Conservation (phyloP, 352 stramenopile species). For the Globisporangium camurandrum region DNA sequence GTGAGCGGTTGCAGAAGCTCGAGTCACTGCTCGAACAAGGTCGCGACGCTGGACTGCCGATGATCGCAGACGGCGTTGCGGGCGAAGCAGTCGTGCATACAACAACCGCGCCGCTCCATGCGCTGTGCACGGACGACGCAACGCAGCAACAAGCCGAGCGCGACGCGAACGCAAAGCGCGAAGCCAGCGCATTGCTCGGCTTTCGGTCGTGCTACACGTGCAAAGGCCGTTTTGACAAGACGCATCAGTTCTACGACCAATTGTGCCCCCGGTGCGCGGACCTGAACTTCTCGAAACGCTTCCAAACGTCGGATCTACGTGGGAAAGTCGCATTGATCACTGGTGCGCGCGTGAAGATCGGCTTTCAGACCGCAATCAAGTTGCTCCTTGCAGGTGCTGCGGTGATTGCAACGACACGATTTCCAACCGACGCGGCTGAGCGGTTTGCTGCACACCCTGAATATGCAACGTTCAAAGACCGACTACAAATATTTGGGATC, state of each 20-base stretch:
- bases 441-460: constrained; percentile 89
- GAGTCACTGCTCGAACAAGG: constrained; percentile 85
- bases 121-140: constrained; percentile 50
- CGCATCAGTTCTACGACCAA: constrained; percentile 96
- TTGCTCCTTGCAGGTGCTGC: constrained; percentile 87
- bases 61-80: constrained; percentile 90
- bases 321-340: constrained; percentile 92
- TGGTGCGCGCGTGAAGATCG: constrained; percentile 95
- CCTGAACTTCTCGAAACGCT: constrained; percentile 93
- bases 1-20: constrained; percentile 89
- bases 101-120: constrained; percentile 46
- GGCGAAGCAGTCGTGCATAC: constrained; percentile 56
- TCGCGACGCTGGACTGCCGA: constrained; percentile 57
- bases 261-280: constrained; percentile 91
- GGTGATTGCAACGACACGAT: constrained; percentile 94
- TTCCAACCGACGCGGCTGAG: constrained; percentile 89
- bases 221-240: constrained; percentile 92
- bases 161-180: constrained; percentile 33
- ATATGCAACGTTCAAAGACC: constrained; percentile 90
- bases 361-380: constrained; percentile 93
- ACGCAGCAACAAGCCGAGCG: constrained; percentile 47
- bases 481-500: constrained; percentile 93
- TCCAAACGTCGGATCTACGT: constrained; percentile 85
- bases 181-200: constrained; percentile 53
- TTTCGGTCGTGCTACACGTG: constrained; percentile 96